phyloP scores from a whole-genome alignment of 257 asterid species.

The Scutellaria baicalensis region DNA sequence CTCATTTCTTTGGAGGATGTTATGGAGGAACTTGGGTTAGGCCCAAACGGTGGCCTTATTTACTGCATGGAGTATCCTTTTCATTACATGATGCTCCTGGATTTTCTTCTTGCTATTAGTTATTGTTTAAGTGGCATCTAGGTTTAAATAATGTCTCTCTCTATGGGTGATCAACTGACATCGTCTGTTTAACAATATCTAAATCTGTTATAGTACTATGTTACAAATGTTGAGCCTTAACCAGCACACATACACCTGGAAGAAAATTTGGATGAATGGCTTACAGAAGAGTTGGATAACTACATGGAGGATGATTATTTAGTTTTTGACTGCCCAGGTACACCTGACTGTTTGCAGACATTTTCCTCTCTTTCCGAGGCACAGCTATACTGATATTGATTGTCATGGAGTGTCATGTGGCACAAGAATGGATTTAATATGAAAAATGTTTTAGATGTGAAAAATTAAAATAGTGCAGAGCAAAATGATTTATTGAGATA shows the following conservation, averaged over 20 bases:
- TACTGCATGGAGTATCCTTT: constrained; percentile 99
- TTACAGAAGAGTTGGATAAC: constrained; percentile 84
- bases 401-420: background rate
- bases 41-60: constrained; percentile 95
- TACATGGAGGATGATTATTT: constrained; percentile 89
- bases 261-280: constrained; percentile 93
- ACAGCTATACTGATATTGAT: background rate
- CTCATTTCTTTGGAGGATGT: constrained; percentile 87
- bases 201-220: background rate
- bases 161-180: background rate
- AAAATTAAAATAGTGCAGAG: background rate
- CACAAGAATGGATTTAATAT: background rate
- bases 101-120: background rate
- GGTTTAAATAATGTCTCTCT: background rate
- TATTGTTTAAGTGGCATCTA: background rate
- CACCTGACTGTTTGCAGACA: background rate
- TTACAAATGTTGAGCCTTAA: constrained; percentile 45
- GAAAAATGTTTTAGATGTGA: background rate
- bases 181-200: constrained; percentile 1
- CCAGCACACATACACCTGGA: constrained; percentile 65
- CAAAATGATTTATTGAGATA: background rate
- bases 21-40: constrained; percentile 89
- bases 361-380: background rate
- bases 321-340: constrained; percentile 97
- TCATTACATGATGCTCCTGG: background rate